Evolutionary conservation across 257 asterid genomes (phyloP).

Genomic region (Apocynum venetum): DNA sequence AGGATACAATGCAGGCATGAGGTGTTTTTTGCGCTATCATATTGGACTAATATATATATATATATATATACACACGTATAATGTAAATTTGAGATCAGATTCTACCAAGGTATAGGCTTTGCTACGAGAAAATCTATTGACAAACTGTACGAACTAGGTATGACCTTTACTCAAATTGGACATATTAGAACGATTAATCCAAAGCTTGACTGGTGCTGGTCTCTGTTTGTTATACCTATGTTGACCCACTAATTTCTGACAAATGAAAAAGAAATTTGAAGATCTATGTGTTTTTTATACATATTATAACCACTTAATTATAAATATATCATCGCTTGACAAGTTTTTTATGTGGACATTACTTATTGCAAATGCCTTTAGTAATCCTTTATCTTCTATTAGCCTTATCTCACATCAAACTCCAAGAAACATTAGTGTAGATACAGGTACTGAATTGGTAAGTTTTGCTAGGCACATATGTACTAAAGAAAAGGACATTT

Average conservation of each 20-base stretch:
- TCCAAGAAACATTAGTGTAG: constrained; percentile 17
- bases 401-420: constrained; percentile 19
- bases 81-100: background rate
- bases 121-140: background rate
- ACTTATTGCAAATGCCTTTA: constrained; percentile 44
- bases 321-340: constrained; percentile 15
- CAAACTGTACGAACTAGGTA: background rate
- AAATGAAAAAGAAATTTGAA: too few species aligned
- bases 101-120: background rate
- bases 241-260: background rate
- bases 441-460: constrained; percentile 22
- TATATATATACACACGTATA: too few species aligned
- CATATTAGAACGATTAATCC: constrained; percentile 25
- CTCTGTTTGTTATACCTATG: too few species aligned
- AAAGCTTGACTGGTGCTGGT: constrained; percentile 25
- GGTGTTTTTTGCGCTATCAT: too few species aligned
- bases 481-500: constrained; percentile 14
- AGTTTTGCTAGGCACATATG: constrained; percentile 19
- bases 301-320: background rate
- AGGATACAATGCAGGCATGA: background rate
- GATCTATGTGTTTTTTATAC: too few species aligned
- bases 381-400: constrained; percentile 27
- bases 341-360: constrained; percentile 5
- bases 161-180: background rate
- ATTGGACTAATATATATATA: too few species aligned